Conservation (phyloP, 1,284 basidiomycete genomes). For the Phenoliferia sp. region DNA sequence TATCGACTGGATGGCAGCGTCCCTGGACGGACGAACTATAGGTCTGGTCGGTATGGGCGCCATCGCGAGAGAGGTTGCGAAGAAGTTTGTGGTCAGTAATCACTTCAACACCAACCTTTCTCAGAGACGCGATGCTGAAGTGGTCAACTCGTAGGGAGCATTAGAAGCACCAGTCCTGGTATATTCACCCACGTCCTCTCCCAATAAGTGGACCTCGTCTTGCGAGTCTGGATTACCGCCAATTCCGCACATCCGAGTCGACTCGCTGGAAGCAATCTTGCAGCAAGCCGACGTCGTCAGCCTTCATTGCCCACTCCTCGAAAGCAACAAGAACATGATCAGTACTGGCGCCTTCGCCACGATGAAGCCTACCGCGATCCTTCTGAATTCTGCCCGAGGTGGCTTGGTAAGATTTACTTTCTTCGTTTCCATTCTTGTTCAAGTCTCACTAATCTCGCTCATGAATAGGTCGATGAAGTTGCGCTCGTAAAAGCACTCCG, state of each 20-base stretch:
- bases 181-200: slow-evolving; percentile 44
- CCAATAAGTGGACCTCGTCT: slow-evolving; percentile 37
- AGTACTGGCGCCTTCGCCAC: slow-evolving; percentile 39
- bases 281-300: slow-evolving; percentile 45
- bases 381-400: slow-evolving; percentile 51
- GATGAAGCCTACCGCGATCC: slow-evolving; percentile 44
- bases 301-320: slow-evolving; percentile 49
- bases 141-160: slow-evolving; percentile 21
- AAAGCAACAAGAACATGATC: slow-evolving; percentile 44
- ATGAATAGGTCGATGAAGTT: slow-evolving; percentile 41
- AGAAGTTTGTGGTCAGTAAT: slow-evolving; percentile 37
- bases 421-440: not conserved
- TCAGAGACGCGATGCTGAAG: not conserved
- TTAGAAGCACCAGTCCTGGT: slow-evolving; percentile 42
- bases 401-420: slow-evolving; percentile 9
- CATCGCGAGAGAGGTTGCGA: slow-evolving; percentile 41
- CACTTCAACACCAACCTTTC: not conserved
- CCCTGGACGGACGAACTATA: slow-evolving; percentile 39
- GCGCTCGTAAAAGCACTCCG: slow-evolving; percentile 48
- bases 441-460: no score
- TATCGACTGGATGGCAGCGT: slow-evolving; percentile 34
- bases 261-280: slow-evolving; percentile 44
- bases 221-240: slow-evolving; percentile 25
- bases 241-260: slow-evolving; percentile 27
- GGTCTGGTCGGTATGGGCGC: slow-evolving; percentile 48